Evolutionary conservation across 306 rosid species (phyloP), one percentile per base, ranked within the genome.

Genomic region (Mimosa bimucronata): DNA sequence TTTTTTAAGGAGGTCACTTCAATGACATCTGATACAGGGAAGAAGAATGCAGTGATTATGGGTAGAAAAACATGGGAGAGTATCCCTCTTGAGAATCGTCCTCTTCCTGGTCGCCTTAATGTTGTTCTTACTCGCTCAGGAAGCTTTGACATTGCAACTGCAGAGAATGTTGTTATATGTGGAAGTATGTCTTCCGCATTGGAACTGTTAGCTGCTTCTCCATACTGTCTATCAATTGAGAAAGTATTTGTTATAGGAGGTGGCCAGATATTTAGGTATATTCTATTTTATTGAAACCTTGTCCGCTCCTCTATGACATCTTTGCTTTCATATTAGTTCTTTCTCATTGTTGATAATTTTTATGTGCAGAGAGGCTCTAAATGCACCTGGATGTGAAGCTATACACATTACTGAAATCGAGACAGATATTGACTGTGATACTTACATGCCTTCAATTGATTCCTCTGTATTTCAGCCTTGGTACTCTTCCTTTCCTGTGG

Each of bases 41-140:
- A 89, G 82, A 93, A 88, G 87, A 96, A 96, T 85, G 99, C 98
- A 0, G 73, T 96, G 86, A 71, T 96, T 65, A 96, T 96, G 99
- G 99, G 98, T 74, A 88, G 99, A 74, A 93, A 90, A 82, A 82
- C 99, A 74, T 96, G 98, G 98, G 99, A 96, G 90, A 77, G 91
- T 55, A 91, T 93, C 79, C 92, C 90, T 31, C 81, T 77, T 18
- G 92, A 90, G 73, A 45, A 61, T 16, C 94, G 91, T 60, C 99
- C 98, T 52, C 87, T 91, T 58, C 86, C 94, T 16, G 97, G 98
- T 57, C 92, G 97, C 75, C 97, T 95, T 46, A 96, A 93, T 78
- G 97, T 96, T 78, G 96, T 96, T 86, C 83, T 96, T 68, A 93
- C 99, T 77, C 97, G 97, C 70, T 93, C 99, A 0, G 99, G 97